These are phyloP conservation scores for Penicillium alfredii DNA, from an alignment of 495 filamentous ascomycete species.

Conservation along the genomic window DNA sequence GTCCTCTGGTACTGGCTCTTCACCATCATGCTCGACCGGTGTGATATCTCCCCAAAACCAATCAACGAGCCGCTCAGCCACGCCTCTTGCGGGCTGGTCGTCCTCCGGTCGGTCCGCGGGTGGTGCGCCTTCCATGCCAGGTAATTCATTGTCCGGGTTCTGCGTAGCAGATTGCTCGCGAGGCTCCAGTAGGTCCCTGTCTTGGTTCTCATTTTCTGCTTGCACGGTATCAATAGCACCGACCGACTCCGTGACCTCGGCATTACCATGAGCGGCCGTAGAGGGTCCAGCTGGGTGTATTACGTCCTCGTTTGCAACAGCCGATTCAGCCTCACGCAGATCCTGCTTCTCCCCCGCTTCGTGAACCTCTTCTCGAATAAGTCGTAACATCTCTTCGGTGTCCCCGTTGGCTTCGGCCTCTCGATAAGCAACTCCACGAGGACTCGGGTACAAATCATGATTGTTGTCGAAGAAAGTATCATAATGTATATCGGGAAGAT, in stretches of 20 bases:
- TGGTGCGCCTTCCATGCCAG: not conserved
- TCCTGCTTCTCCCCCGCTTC: too few relatives aligned
- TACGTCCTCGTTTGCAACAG: slow-evolving; percentile 9
- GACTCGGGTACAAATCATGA: slow-evolving; percentile 1
- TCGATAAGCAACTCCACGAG: slow-evolving; percentile 41
- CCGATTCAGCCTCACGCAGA: slow-evolving; percentile 46
- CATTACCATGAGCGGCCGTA: too few relatives aligned
- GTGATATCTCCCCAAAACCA: slow-evolving; percentile 62
- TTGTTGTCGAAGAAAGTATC: not conserved
- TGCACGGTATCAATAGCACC: not conserved
- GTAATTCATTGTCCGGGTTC: not conserved
- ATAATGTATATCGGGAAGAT: not conserved
- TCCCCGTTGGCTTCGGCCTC: slow-evolving; percentile 51
- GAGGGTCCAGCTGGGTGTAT: slow-evolving; percentile 7
- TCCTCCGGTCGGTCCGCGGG: not conserved
- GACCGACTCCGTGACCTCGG: not conserved
- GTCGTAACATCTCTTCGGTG: slow-evolving; percentile 51
- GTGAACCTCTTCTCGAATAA: slow-evolving; percentile 56
- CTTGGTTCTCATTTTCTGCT: not conserved
- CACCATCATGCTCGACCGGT: slow-evolving; percentile 24
- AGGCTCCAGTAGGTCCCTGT: not conserved
- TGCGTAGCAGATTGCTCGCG: not conserved
- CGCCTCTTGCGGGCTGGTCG: slow-evolving; percentile 8
- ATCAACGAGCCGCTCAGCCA: slow-evolving; percentile 30
- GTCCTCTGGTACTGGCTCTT: slow-evolving; percentile 31